Evolutionary conservation across 208 protist genomes (phyloP).

Genomic region (Wallacemonas sp.): DNA sequence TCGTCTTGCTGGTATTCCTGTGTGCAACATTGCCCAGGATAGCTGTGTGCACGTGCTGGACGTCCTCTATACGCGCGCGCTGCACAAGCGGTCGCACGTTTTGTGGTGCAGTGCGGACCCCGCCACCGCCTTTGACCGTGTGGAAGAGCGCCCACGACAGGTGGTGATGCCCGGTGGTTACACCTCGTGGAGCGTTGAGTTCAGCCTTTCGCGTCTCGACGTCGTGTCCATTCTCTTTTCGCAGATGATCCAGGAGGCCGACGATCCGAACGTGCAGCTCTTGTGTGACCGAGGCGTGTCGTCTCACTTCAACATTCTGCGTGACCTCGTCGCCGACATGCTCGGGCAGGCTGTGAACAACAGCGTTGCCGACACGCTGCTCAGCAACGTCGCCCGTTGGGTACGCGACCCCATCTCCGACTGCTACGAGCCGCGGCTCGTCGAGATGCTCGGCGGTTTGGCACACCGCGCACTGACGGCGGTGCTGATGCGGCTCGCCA

Average conservation of each 20-base stretch:
- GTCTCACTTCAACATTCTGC: conserved; percentile 89
- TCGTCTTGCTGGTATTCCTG: conserved; percentile 69
- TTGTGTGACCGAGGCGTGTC: conserved; percentile 82
- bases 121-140: conserved; percentile 60
- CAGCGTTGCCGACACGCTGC: conserved; percentile 60
- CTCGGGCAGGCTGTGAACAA: conserved; percentile 71
- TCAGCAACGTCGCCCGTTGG: conserved; percentile 84
- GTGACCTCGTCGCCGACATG: conserved; percentile 83
- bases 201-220: conserved; percentile 81
- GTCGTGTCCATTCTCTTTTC: conserved; percentile 89
- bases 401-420: conserved; percentile 73
- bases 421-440: conserved; percentile 84
- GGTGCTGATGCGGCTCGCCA: conserved; percentile 77
- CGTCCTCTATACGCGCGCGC: conserved; percentile 74
- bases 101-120: conserved; percentile 79
- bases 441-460: conserved; percentile 72
- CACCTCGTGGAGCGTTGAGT: conserved; percentile 82
- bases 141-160: conserved; percentile 76
- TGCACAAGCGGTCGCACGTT: conserved; percentile 71
- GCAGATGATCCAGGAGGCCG: conserved; percentile 85
- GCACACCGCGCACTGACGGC: conserved; percentile 78
- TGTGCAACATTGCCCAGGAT: conserved; percentile 88
- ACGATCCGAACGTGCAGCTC: conserved; percentile 68
- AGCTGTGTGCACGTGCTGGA: conserved; percentile 85
- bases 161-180: conserved; percentile 84